These are phyloP conservation scores for Magnolia sinica DNA, from an alignment of 164 flowering plant genomes.

Conservation along the genomic window DNA sequence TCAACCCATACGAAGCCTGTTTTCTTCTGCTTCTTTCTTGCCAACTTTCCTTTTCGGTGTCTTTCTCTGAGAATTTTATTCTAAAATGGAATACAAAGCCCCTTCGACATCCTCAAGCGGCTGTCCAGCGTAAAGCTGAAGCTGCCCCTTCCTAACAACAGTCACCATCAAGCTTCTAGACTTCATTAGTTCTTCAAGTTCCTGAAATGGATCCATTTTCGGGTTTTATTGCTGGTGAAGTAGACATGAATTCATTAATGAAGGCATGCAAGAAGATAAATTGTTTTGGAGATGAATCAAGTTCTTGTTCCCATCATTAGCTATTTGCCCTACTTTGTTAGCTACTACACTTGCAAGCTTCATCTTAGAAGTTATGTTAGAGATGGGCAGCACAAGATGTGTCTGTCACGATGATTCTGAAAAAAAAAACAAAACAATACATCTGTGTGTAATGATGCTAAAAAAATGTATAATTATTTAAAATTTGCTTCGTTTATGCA, in stretches of 20 bases:
- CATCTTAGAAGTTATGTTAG: neutral
- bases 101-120: slow-evolving; percentile 76
- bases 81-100: slow-evolving; percentile 46
- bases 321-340: neutral
- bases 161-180: slow-evolving; percentile 42
- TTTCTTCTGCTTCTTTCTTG: neutral
- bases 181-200: slow-evolving; percentile 41
- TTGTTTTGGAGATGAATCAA: neutral
- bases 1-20: neutral
- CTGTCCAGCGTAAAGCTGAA: slow-evolving; percentile 82
- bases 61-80: slow-evolving; percentile 3
- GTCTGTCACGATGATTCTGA: neutral
- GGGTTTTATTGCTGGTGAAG: neutral
- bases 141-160: slow-evolving; percentile 76
- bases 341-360: no score
- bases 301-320: neutral
- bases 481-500: no score
- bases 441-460: no score
- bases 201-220: slow-evolving; percentile 41
- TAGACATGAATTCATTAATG: neutral
- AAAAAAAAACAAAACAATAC: no score
- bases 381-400: neutral
- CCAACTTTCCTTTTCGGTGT: no score
- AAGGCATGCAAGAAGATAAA: neutral
- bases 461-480: no score